These are phyloP conservation scores for Cyclostephanos invisitatus DNA, from an alignment of 108 stramenopile species.

Conservation along the genomic window DNA sequence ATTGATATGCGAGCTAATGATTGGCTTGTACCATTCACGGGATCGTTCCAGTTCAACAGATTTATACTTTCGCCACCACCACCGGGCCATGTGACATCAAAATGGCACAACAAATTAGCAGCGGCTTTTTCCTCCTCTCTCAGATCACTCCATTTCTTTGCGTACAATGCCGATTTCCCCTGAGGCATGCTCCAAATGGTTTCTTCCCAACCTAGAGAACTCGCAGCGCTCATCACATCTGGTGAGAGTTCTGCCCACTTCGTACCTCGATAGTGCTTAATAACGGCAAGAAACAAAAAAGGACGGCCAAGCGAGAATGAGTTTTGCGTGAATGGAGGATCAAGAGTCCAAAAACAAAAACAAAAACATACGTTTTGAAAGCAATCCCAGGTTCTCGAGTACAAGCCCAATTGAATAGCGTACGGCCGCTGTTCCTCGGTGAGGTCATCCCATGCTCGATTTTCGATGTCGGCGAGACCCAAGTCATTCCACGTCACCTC, in stretches of 20 bases:
- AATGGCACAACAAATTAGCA: slow-evolving; percentile 19
- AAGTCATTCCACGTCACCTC: slow-evolving; percentile 13
- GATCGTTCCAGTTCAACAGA: not conserved
- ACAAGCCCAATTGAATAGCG: slow-evolving; percentile 22
- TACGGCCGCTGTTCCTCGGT: not conserved
- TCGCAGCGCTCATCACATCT: slow-evolving; percentile 13
- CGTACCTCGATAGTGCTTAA: slow-evolving; percentile 28
- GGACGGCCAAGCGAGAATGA: not conserved
- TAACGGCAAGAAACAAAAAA: not conserved
- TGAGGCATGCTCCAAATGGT: slow-evolving; percentile 1
- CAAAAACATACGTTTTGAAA: slow-evolving; percentile 18
- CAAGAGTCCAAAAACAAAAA: not conserved
- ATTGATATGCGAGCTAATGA: not conserved
- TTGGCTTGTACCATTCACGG: not conserved
- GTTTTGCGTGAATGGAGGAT: not conserved
- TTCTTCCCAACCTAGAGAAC: slow-evolving; percentile 17
- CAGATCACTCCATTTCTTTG: slow-evolving; percentile 7
- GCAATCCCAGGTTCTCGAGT: slow-evolving; percentile 35
- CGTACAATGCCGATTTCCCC: not conserved
- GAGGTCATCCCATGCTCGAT: slow-evolving; percentile 7
- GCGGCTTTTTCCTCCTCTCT: not conserved
- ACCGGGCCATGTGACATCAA: slow-evolving; percentile 26
- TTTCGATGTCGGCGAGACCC: slow-evolving; percentile 17
- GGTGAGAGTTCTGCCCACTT: slow-evolving; percentile 18
- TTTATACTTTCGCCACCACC: slow-evolving; percentile 2